Conservation (phyloP, 805 yeast species). For the Candida ficus region DNA sequence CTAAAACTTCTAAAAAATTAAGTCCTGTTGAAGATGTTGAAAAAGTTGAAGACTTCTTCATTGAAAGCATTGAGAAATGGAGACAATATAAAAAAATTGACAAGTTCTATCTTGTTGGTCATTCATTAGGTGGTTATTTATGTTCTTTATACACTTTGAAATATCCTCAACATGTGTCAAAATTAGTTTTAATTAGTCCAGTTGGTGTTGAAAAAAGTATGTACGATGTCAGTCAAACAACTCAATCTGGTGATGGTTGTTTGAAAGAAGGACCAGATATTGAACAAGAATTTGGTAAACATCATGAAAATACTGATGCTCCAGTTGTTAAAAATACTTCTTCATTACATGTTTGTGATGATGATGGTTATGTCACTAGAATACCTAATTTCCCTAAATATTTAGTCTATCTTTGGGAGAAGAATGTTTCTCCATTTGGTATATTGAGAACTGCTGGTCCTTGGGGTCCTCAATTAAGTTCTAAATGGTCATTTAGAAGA, state of each 20-base stretch:
- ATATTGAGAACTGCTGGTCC: conserved; percentile 49
- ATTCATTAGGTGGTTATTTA: conserved; percentile 69
- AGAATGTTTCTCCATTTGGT: conserved; percentile 50
- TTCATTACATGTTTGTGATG: conserved; percentile 25
- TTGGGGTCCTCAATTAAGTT: conserved; percentile 43
- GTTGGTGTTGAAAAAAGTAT: conserved; percentile 66
- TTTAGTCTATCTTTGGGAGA: conserved; percentile 44
- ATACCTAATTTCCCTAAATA: conserved; percentile 31
- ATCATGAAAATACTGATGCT: conserved; percentile 14
- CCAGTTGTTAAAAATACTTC: conserved; percentile 12
- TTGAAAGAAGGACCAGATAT: conserved; percentile 27
- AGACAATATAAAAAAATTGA: conserved; percentile 40
- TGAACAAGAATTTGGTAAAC: conserved; percentile 27
- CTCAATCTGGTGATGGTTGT: background rate
- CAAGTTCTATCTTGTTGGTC: conserved; percentile 56
- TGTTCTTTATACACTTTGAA: conserved; percentile 52
- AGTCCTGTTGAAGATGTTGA: conserved; percentile 25
- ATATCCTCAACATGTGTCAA: conserved; percentile 45
- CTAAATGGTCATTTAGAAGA: conserved; percentile 52
- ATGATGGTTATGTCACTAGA: conserved; percentile 29
- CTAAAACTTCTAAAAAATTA: conserved; percentile 12
- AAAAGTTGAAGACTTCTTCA: conserved; percentile 29
- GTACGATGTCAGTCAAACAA: conserved; percentile 16
- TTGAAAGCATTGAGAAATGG: conserved; percentile 57
- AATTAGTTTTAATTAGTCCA: conserved; percentile 58